Base-by-base conservation (phyloP, 495 filamentous ascomycete species). In the Sabuloglossum arenarium region DNA sequence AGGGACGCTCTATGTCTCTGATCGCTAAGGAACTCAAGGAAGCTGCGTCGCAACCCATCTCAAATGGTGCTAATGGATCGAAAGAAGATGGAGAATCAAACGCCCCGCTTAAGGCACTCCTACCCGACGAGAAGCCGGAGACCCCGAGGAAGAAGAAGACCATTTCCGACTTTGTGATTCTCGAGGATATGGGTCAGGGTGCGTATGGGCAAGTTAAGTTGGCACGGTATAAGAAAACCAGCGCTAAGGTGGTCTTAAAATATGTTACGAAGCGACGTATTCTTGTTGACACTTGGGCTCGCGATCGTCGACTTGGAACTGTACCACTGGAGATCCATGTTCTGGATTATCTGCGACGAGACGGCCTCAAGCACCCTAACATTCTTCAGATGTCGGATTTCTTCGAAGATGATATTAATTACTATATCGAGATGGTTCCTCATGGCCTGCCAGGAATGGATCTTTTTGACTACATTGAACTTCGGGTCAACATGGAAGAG, bases 341-440 rank as follows among this genome's bases (percentile, higher is more conserved):
- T 45, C 73, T 99, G 10, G 87, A 99, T 66, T 99, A 89, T 64
- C 79, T 99, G 0, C 80, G 88, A 30, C 76, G 85, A 4, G 88
- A 94, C 60, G 89, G 85, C 27, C 72, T 89, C 39, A 82, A 79
- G 61, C 91, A 99, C 63, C 85, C 88, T 25, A 97, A 97, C 62
- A 95, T 99, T 58, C 87, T 99, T 28, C 91, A 97, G 70, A 97
- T 99, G 93, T 79, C 84, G 34, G 89, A 93, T 58, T 99, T 97
- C 69, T 99, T 99, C 65, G 91, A 99, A 66, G 93, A 99, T 56
- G 86, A 94, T 58, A 72, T 88, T 64, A 97, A 99, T 62, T 99
- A 99, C 66, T 97, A 99, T 64, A 99, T 99, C 62, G 93, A 97
- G 64, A 98, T 97, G 91, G 73, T 85, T 6, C 91, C 91, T 12